Conservation (phyloP, 1,284 basidiomycete species). For the Pterula multifida region DNA sequence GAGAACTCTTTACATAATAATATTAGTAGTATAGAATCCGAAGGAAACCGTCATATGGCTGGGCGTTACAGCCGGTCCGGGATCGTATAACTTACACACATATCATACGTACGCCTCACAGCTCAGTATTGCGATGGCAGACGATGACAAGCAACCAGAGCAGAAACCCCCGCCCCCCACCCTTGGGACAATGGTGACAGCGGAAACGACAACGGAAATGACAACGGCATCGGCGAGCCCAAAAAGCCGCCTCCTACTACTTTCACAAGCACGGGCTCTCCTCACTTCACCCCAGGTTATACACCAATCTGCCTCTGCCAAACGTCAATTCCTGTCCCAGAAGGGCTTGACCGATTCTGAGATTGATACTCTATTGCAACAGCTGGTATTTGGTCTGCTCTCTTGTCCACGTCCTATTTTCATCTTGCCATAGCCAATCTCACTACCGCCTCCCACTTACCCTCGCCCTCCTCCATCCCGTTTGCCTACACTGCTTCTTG, state of each 20-base stretch:
- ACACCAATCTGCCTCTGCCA: neutral
- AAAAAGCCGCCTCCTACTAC: neutral
- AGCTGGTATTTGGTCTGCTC: neutral
- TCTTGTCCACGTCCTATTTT: neutral
- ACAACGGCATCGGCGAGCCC: neutral
- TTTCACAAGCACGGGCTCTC: neutral
- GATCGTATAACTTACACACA: too few species aligned
- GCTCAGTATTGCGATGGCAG: neutral
- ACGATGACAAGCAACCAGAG: neutral
- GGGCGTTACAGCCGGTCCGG: too few species aligned
- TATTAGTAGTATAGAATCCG: too few species aligned
- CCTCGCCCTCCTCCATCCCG: conserved; percentile 29
- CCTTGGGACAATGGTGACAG: too few species aligned
- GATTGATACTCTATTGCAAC: neutral
- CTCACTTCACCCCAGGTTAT: neutral
- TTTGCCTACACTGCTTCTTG: conserved; percentile 24
- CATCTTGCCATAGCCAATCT: conserved; percentile 20
- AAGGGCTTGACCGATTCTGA: neutral
- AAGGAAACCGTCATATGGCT: too few species aligned
- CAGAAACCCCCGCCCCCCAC: too few species aligned
- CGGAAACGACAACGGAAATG: neutral
- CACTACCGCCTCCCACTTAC: conserved; percentile 30
- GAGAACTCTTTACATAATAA: neutral
- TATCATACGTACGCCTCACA: too few species aligned
- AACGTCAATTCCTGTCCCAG: neutral